Evolutionary conservation across 2,329 filamentous ascomycete genomes (phyloP), one percentile per base, ranked within the genome.

Genomic region (Colletotrichum destructivum): DNA sequence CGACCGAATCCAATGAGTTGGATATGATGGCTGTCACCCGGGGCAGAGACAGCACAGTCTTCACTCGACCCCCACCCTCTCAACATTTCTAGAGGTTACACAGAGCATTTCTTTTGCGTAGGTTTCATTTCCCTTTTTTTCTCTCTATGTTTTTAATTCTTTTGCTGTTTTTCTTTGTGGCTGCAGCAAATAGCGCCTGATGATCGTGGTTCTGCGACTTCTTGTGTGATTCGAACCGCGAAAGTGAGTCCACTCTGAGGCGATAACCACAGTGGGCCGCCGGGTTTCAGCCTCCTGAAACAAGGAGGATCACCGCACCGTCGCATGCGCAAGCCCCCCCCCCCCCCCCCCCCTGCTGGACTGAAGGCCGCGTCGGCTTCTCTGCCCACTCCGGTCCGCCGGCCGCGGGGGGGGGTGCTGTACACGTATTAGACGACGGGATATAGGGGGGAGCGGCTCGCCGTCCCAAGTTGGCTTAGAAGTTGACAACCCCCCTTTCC

Each of bases 271-370:
- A 40, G 69, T 60, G 65, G 57, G 46, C 35, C 57, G 31, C 31
- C 31, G 31, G 59, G 69, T 71, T 71, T 69, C 69, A 71, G 65
- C 54, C 69, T 64, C 69, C 69, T 71, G 69, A 71, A 71, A 71
- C 69, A 63, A 55, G 65, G 65, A 71, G 65, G 56, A 67, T 57
- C 49, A 44, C 42, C 68, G 59, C 38, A 54, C 46, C 46, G 69
- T 54, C 13, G 57, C 64, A 62, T 67, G 57, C 31, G 31, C 8
- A 5, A 35, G 7, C 31, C 31, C 31, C 31, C 8, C 31, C 42
- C 23, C 31, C 31, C 31, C 31, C 8, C 31, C 42, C 23, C 23
- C 23, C 3, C 23, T 42, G 11, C 40, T 31, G 31, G 13, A 63
- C n/a, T n/a, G 8, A 26, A 2, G 44, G 35, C 21, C 23, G 23